These are phyloP conservation scores for Hortaea sp. DNA, from an alignment of 2,329 filamentous ascomycete genomes.

Conservation along the genomic window DNA sequence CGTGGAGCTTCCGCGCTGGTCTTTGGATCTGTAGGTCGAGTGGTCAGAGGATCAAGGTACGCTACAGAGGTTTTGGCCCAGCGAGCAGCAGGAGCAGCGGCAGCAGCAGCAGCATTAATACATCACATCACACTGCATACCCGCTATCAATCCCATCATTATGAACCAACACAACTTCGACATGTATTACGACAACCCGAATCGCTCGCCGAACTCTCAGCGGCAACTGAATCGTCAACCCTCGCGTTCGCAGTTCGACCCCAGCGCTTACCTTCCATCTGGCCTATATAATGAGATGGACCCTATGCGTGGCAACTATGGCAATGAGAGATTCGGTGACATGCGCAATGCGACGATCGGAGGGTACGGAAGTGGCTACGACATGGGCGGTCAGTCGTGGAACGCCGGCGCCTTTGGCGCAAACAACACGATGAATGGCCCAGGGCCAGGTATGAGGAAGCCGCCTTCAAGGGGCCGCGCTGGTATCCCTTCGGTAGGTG, in stretches of 20 bases:
- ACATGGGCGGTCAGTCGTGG: conserved; percentile 67
- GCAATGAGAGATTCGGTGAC: conserved; percentile 46
- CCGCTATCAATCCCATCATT: not conserved
- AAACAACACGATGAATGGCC: conserved; percentile 45
- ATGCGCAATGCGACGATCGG: conserved; percentile 49
- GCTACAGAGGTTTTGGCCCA: not conserved
- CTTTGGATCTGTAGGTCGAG: no score
- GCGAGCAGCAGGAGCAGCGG: no score
- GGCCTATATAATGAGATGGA: conserved; percentile 64
- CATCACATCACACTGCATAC: no score
- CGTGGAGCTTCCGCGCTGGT: no score
- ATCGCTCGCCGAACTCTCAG: conserved; percentile 63
- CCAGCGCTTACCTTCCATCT: conserved; percentile 47
- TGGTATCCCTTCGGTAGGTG: conserved; percentile 61
- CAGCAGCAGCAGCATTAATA: no score
- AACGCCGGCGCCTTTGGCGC: conserved; percentile 63
- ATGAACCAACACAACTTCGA: conserved; percentile 36
- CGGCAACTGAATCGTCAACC: conserved; percentile 61
- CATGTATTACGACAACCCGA: conserved; percentile 63
- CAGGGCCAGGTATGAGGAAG: conserved; percentile 30
- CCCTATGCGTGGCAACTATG: conserved; percentile 25
- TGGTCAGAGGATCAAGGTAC: not conserved
- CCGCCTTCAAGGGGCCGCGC: conserved; percentile 44
- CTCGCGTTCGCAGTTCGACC: conserved; percentile 64
- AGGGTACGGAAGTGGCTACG: conserved; percentile 56